A percentile compares a stretch with the other conserved stretches of the same genome.
Conservation (phyloP, 805 yeast genomes). For the Wilhelminamyces savonicus region DNA sequence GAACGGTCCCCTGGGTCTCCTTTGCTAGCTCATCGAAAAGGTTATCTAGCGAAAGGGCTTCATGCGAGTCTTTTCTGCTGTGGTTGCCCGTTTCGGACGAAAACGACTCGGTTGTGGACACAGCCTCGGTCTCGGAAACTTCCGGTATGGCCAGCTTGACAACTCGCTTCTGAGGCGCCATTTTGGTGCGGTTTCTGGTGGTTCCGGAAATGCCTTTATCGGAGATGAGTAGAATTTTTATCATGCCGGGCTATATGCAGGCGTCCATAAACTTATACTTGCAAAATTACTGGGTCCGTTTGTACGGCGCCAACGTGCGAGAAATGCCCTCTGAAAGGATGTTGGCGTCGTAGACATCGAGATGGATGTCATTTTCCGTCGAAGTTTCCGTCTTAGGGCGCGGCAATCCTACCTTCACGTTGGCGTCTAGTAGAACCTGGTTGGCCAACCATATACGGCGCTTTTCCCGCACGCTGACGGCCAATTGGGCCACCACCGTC, state of each 20-base stretch:
- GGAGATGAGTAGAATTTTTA: too few relatives aligned
- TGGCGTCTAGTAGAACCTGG: constrained; percentile 39
- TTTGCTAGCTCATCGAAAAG: constrained; percentile 25
- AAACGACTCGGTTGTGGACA: constrained; percentile 19
- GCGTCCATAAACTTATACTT: too few relatives aligned
- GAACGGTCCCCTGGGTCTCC: constrained; percentile 15
- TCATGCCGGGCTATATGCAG: too few relatives aligned
- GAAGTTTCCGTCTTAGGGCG: too few relatives aligned
- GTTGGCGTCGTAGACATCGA: too few relatives aligned
- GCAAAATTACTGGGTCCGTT: too few relatives aligned
- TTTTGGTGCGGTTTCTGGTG: too few relatives aligned
- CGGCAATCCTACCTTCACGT: constrained; percentile 32
- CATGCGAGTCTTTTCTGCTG: constrained; percentile 3
- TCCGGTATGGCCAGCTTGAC: constrained; percentile 11
- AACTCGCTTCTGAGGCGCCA: too few relatives aligned
- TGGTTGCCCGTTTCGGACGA: constrained; percentile 8
- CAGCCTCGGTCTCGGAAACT: constrained; percentile 17
- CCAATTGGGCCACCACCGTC: constrained; percentile 25
- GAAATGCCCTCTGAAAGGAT: too few relatives aligned
- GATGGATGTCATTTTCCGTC: too few relatives aligned
- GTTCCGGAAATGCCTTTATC: too few relatives aligned
- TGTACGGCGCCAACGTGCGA: too few relatives aligned
- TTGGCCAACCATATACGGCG: constrained; percentile 35
- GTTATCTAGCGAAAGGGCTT: constrained; percentile 19
- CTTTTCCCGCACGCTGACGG: constrained; percentile 17